Conservation (phyloP, 495 filamentous ascomycete species). For the Penicillium dipodomyicola region DNA sequence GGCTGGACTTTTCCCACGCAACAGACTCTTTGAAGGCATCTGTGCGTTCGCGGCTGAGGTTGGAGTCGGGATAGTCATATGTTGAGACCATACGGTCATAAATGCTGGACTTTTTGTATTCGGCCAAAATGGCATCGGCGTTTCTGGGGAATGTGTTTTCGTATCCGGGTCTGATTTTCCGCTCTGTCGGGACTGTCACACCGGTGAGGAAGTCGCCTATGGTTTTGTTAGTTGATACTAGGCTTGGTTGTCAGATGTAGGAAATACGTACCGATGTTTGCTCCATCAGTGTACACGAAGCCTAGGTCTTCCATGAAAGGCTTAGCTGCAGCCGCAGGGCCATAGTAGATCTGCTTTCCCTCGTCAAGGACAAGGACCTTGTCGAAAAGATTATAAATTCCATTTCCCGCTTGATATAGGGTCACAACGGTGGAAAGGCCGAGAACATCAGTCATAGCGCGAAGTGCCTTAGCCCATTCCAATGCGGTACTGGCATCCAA, state of each 20-base stretch:
- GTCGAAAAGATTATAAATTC: constrained; percentile 61
- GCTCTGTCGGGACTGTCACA: constrained; percentile 65
- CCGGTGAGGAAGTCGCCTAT: constrained; percentile 69
- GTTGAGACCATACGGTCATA: constrained; percentile 35
- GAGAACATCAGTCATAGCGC: constrained; percentile 46
- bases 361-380: constrained; percentile 66
- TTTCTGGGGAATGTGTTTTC: constrained; percentile 45
- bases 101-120: constrained; percentile 41
- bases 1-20: constrained; percentile 37
- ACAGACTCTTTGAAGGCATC: constrained; percentile 48
- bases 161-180: constrained; percentile 55
- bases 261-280: constrained; percentile 14
- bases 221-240: constrained; percentile 30
- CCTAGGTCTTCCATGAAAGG: constrained; percentile 66
- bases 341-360: constrained; percentile 60
- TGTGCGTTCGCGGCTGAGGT: constrained; percentile 41
- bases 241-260: not conserved
- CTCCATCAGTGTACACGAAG: constrained; percentile 59
- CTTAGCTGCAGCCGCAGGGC: constrained; percentile 55
- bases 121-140: constrained; percentile 35
- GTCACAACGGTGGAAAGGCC: constrained; percentile 49
- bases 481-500: constrained; percentile 61
- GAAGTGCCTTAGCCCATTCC: constrained; percentile 47
- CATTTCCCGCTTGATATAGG: constrained; percentile 62
- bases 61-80: constrained; percentile 47